Conservation (phyloP, 495 filamentous ascomycete genomes). For the Neurospora sp. region DNA sequence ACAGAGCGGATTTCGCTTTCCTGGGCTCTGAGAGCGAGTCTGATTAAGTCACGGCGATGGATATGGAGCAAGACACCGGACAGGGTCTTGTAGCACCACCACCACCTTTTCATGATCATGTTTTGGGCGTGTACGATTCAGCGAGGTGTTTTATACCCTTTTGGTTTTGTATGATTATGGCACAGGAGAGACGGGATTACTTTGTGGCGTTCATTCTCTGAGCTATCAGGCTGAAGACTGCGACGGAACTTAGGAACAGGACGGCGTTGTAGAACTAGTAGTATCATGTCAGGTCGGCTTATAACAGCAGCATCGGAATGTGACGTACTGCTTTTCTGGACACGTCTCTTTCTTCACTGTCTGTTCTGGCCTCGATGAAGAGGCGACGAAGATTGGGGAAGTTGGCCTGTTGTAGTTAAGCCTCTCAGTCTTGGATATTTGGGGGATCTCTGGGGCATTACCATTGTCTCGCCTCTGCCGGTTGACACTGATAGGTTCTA, state of each 20-base stretch:
- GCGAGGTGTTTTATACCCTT: background rate
- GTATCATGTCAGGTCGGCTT: background rate
- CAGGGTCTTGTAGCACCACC: background rate
- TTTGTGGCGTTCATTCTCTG: slow-evolving; percentile 50
- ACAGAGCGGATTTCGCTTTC: slow-evolving; percentile 34
- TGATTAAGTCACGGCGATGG: slow-evolving; percentile 18
- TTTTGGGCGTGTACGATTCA: background rate
- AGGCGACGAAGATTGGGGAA: slow-evolving; percentile 92
- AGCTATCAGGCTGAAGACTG: slow-evolving; percentile 82
- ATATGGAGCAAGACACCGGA: background rate
- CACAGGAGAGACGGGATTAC: slow-evolving; percentile 9
- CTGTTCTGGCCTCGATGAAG: slow-evolving; percentile 90
- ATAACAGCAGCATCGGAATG: background rate
- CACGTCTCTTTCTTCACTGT: slow-evolving; percentile 89
- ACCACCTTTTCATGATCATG: background rate
- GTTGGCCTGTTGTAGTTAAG: slow-evolving; percentile 48
- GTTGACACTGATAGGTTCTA: background rate
- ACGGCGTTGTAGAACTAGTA: slow-evolving; percentile 92
- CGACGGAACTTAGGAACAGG: slow-evolving; percentile 89
- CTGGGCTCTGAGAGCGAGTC: slow-evolving; percentile 38
- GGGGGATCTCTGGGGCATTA: background rate
- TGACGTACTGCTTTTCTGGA: slow-evolving; percentile 77
- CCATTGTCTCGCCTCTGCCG: background rate
- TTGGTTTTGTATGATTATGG: background rate
- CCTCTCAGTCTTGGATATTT: background rate